Percentiles rank a stretch among this genome's conserved stretches.
These are phyloP conservation scores for Jasminum sambac DNA, from an alignment of 257 asterid species.

Conservation along the genomic window DNA sequence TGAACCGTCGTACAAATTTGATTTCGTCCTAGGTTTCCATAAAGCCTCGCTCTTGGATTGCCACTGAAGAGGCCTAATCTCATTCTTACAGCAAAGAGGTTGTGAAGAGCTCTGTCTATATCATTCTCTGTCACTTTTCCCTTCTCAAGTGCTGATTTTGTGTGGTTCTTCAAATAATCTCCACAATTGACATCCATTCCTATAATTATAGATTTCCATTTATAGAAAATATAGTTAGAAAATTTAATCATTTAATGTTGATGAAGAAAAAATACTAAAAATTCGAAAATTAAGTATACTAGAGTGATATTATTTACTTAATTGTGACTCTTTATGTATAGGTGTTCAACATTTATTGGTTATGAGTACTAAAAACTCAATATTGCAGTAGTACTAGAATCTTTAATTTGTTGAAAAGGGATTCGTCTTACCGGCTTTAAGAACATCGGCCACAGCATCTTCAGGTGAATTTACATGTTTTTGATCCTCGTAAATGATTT, in stretches of 20 bases:
- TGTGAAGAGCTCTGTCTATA: conserved; percentile 59
- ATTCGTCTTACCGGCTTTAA: conserved; percentile 53
- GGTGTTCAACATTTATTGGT: too few species aligned
- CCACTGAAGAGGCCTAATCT: conserved; percentile 67
- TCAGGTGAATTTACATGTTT: conserved; percentile 49
- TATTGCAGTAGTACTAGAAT: too few species aligned
- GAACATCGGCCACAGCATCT: conserved; percentile 66
- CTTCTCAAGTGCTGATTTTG: conserved; percentile 51
- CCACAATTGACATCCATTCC: conserved; percentile 79
- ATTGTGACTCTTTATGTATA: too few species aligned
- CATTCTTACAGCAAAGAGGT: conserved; percentile 63
- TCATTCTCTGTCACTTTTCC: conserved; percentile 50
- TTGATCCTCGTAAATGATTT: conserved; percentile 42
- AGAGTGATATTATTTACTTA: too few species aligned
- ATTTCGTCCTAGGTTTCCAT: conserved; percentile 36
- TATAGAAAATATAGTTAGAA: neutral
- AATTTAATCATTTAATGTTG: neutral
- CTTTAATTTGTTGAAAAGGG: neutral
- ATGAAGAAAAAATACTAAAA: too few species aligned
- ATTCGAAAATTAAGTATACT: too few species aligned
- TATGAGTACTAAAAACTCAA: too few species aligned
- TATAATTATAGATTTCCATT: conserved; percentile 12
- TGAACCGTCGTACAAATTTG: conserved; percentile 51
- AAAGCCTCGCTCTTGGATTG: conserved; percentile 32
- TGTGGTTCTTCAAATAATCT: conserved; percentile 36